A percentile compares a stretch with the other conserved stretches of the same genome.
Evolutionary conservation across 2,329 filamentous ascomycete genomes (phyloP).

Genomic region (Aspergillus caelatus): DNA sequence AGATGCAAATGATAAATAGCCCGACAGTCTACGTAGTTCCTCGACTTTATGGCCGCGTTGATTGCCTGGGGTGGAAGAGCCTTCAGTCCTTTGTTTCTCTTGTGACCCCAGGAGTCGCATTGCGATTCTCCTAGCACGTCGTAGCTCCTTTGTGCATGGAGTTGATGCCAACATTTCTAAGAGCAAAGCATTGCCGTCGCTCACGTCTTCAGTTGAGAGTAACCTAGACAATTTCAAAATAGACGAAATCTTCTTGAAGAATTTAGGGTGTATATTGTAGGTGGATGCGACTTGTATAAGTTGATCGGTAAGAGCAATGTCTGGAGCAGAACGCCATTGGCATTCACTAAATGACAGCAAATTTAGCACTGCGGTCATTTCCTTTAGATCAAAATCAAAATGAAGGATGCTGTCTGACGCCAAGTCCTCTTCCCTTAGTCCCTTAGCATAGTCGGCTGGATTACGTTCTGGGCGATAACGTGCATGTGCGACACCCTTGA

Average conservation of each 20-base stretch:
- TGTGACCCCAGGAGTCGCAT: conserved; percentile 4
- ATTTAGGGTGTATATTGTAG: conserved; percentile 2
- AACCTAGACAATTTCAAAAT: conserved; percentile 16
- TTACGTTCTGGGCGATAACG: conserved; percentile 18
- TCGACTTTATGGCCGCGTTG: neutral
- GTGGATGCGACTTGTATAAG: conserved; percentile 19
- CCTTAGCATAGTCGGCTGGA: conserved; percentile 15
- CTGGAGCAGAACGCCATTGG: conserved; percentile 11
- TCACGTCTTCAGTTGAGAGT: conserved; percentile 11
- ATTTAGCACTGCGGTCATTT: conserved; percentile 25
- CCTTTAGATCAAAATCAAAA: conserved; percentile 28
- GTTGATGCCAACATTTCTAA: conserved; percentile 2
- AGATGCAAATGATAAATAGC: conserved; percentile 13
- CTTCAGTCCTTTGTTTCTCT: neutral
- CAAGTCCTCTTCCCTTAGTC: neutral
- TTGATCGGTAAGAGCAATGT: conserved; percentile 25
- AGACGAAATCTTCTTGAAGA: conserved; percentile 12
- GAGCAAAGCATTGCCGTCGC: conserved; percentile 14
- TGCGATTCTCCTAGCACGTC: conserved; percentile 8
- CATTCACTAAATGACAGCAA: conserved; percentile 19
- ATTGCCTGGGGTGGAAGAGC: neutral
- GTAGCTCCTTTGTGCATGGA: neutral
- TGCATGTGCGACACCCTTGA: conserved; percentile 13
- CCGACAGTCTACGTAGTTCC: conserved; percentile 10
- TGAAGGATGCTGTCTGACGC: conserved; percentile 23